Base-by-base conservation (phyloP, 805 yeast genomes). In the Lipomyces chichibuensis region DNA sequence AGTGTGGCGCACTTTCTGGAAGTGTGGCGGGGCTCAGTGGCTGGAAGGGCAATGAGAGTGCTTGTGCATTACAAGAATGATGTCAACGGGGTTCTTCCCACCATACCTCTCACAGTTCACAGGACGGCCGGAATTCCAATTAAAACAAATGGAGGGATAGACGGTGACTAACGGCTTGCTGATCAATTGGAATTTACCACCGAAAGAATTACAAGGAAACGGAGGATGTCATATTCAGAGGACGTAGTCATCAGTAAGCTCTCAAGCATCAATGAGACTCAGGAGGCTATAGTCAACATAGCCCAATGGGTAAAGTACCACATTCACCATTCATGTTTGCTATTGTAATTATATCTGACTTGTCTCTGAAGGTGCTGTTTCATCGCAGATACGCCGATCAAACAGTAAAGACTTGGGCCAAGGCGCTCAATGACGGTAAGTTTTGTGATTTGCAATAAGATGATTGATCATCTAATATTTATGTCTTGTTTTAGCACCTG, bases 241-340 rank as follows among this genome's bases (percentile, higher is more conserved):
- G 85, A 84, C 57, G 79, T 77, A n/a, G 83, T 87, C 29, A 70
- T 73, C n/a, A 76, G 75, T 52, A 75, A 77, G 64, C 74, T 77
- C 32, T 71, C 74, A 11, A 57, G 70, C 29, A 78, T 87, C 49
- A 84, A 81, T 65, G 89, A 87, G 69, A 84, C 91, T 0, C 91
- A 87, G 74, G 90, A 87, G 66, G 84, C 90, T n/a, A 89, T 89
- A 70, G 90, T 88, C 51, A 81, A 87, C n/a, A 84, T 88, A 1
- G 84, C 91, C 0, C 91, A 88, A 74, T 89, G 93, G 93, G 84
- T 83, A 32, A 75, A 74, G 77, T 52, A 76, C 52, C 32, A 17
- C 43, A 4, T 52, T 52, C 52, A 20, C 14, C 7, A 58, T 46
- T 57, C 17, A 33, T 25, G 43, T 20, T 29, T 62, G 53, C 37